Percentiles rank a stretch among this genome's conserved stretches.
Conservation (phyloP, 768 basidiomycete species). For the Boletus reticulatus region DNA sequence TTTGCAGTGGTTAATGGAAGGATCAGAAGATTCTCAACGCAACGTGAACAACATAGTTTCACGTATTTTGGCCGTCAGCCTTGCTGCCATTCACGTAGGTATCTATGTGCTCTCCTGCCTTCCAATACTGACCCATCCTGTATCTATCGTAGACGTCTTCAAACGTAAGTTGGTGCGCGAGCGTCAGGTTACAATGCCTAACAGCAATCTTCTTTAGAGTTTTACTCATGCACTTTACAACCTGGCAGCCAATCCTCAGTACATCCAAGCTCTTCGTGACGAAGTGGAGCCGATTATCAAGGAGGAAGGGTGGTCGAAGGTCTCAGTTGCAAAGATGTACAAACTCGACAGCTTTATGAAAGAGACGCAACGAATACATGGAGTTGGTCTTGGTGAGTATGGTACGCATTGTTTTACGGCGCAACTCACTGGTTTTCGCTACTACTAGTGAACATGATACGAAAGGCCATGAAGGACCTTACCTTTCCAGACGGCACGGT, state of each 20-base stretch:
- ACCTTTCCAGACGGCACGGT: constrained; percentile 38
- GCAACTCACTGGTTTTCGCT: not conserved
- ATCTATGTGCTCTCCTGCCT: too few relatives aligned
- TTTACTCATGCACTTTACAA: constrained; percentile 10
- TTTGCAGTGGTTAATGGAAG: constrained; percentile 33
- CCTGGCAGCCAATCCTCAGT: constrained; percentile 15
- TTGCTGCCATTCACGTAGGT: constrained; percentile 24
- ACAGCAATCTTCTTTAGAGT: not conserved
- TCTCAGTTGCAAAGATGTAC: constrained; percentile 13
- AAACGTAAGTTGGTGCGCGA: not conserved
- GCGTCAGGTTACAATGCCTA: not conserved
- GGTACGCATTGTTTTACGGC: not conserved
- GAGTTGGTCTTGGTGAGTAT: constrained; percentile 24
- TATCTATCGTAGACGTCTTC: constrained; percentile 5
- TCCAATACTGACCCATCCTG: not conserved
- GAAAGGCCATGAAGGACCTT: constrained; percentile 11
- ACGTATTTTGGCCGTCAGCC: constrained; percentile 16
- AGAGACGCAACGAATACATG: constrained; percentile 29
- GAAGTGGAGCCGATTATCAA: constrained; percentile 13
- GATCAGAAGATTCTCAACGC: constrained; percentile 13
- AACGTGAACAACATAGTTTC: constrained; percentile 18
- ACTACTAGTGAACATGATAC: constrained; percentile 7
- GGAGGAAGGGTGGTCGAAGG: constrained; percentile 20
- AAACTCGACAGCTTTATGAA: constrained; percentile 21
- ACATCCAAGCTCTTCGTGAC: constrained; percentile 12